Evolutionary conservation across 495 filamentous ascomycete genomes (phyloP), one percentile per base, ranked within the genome.

Genomic region (Schizothecium vesticola): DNA sequence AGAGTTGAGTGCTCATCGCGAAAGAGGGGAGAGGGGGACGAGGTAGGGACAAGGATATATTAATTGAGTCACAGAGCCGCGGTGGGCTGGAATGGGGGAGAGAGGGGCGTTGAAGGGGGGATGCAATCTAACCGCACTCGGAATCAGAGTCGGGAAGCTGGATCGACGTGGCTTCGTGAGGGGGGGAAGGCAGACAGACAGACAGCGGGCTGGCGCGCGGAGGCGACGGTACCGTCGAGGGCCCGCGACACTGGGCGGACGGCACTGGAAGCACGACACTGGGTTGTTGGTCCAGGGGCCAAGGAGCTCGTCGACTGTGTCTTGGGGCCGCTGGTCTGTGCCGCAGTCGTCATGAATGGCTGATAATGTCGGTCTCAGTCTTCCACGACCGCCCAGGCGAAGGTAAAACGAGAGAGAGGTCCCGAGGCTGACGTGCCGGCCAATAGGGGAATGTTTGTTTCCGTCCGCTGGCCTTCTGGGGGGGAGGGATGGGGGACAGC

Each of bases 151-250:
- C 64, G 66, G 63, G 55, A 60, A 22, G 55, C 66, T 73, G 56
- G 64, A 61, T 69, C 71, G 64, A 73, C 69, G 69, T 67, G 71
- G 66, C 66, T 66, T 62, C 62, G 56, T 43, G 64, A 31, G 26
- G 56, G 56, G 64, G 13, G 33, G 28, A 43, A 43, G 66, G 56
- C 5, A n/a, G 43, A 51, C 43, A 51, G 43, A n/a, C 19, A 51
- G 43, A 51, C 43, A 51, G 43, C 43, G 43, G 43, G 43, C 19
- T 16, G 6, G 43, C 36, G 26, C 62, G 56, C 19, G 67, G 57
- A 56, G 31, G 33, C 24, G 57, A 59, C 22, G 43, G 43, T 51
- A 51, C 43, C 43, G 60, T 65, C 67, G 57, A 59, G 31, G 62
- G 26, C 58, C 68, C 68, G 63, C 63, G 68, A 64, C 63, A 66